Evolutionary conservation across 2,329 filamentous ascomycete species (phyloP).

Genomic region (Paraconiothyrium sp.): DNA sequence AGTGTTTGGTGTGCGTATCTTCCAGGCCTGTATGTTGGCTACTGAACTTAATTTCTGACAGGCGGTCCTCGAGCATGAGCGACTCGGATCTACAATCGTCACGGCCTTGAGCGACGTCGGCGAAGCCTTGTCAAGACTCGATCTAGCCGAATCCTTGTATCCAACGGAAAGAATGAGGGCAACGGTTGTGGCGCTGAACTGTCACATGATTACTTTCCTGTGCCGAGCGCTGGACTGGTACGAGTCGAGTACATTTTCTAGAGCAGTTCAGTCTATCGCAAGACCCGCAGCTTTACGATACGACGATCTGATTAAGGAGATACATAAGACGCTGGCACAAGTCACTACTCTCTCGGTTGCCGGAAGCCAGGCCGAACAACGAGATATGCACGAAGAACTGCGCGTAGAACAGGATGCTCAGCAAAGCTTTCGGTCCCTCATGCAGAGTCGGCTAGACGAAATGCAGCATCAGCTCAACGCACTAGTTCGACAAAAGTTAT

Average conservation of each 20-base stretch:
- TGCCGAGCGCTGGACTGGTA: slow-evolving; percentile 39
- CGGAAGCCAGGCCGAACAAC: slow-evolving; percentile 21
- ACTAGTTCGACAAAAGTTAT: not conserved
- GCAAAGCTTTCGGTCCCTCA: not conserved
- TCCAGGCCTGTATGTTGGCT: not conserved
- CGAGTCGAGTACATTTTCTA: slow-evolving; percentile 28
- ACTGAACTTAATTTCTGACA: slow-evolving; percentile 1
- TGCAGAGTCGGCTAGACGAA: slow-evolving; percentile 14
- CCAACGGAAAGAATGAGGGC: slow-evolving; percentile 31
- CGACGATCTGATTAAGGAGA: slow-evolving; percentile 27
- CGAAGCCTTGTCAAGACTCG: slow-evolving; percentile 18
- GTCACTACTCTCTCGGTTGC: slow-evolving; percentile 13
- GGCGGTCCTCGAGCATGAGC: slow-evolving; percentile 23
- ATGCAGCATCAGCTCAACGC: slow-evolving; percentile 17
- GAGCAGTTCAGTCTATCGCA: slow-evolving; percentile 29
- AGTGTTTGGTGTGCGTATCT: slow-evolving; percentile 27
- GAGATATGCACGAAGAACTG: slow-evolving; percentile 20
- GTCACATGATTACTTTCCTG: slow-evolving; percentile 36
- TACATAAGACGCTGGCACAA: slow-evolving; percentile 14
- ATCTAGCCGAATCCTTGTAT: slow-evolving; percentile 25
- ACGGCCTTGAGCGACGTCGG: slow-evolving; percentile 19
- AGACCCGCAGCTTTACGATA: slow-evolving; percentile 29
- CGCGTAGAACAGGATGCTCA: not conserved
- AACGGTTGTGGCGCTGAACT: slow-evolving; percentile 32
- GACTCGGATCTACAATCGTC: slow-evolving; percentile 16